phyloP scores from a whole-genome alignment of 1,139 yeast species.

The Zygoascus meyerae region DNA sequence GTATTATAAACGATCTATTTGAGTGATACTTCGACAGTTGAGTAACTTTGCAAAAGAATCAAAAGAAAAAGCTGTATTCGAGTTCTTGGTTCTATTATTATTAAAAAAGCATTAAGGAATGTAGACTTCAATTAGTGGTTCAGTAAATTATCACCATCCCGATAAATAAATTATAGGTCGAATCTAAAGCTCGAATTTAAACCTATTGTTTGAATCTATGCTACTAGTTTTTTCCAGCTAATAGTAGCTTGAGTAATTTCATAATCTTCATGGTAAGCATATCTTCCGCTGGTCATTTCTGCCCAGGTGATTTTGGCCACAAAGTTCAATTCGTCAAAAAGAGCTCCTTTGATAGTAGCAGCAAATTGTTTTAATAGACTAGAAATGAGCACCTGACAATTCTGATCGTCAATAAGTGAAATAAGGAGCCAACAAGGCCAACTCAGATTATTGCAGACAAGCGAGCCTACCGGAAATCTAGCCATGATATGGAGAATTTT shows the following conservation, averaged over 20 bases:
- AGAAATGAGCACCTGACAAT: background rate
- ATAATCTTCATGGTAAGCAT: slow-evolving; percentile 2
- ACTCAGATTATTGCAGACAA: background rate
- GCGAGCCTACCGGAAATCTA: background rate
- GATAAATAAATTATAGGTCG: too few species aligned
- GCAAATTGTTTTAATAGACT: background rate
- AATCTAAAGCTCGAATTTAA: background rate
- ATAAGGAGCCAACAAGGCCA: slow-evolving; percentile 4
- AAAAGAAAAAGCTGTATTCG: too few species aligned
- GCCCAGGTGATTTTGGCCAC: slow-evolving; percentile 1
- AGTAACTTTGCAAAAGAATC: too few species aligned
- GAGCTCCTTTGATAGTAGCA: background rate
- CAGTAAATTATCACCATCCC: too few species aligned
- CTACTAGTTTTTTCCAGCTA: slow-evolving; percentile 1
- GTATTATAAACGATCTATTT: too few species aligned
- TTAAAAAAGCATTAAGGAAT: too few species aligned
- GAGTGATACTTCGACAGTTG: too few species aligned
- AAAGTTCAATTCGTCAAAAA: background rate
- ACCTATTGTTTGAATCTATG: background rate
- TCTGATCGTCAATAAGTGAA: background rate
- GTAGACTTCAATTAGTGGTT: too few species aligned
- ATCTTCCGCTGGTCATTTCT: background rate
- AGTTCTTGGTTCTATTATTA: too few species aligned
- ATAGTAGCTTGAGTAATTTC: slow-evolving; percentile 1
- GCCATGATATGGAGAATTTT: background rate